Percentiles rank a stretch among this genome's conserved stretches.
phyloP scores from a whole-genome alignment of 148 eudicot species.

The Fallopia convolvulus region DNA sequence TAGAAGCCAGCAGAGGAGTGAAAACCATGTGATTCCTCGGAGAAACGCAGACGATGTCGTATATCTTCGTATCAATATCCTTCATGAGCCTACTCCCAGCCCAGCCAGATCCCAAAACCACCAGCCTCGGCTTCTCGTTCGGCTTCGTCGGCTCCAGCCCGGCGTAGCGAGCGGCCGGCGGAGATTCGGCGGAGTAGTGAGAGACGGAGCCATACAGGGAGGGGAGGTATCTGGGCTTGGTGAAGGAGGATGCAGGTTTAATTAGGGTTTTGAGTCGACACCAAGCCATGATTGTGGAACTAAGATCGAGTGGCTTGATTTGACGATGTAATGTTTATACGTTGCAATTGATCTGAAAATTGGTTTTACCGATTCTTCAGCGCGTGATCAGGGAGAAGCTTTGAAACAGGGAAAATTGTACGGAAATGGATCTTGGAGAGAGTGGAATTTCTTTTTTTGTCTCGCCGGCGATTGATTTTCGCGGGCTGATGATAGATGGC shows the following conservation, averaged over 20 bases:
- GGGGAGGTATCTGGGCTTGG: constrained; percentile 17
- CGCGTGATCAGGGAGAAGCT: neutral
- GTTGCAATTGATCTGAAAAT: neutral
- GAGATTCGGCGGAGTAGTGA: constrained; percentile 2
- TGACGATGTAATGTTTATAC: neutral
- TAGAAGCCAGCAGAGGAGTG: constrained; percentile 84
- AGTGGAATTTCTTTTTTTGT: neutral
- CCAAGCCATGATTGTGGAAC: neutral
- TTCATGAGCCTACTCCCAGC: constrained; percentile 90
- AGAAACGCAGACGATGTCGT: constrained; percentile 82
- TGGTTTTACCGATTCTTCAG: neutral
- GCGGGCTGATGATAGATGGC: neutral
- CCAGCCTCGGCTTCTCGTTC: constrained; percentile 83
- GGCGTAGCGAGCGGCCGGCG: constrained; percentile 14
- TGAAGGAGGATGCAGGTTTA: constrained; percentile 12
- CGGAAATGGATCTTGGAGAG: neutral
- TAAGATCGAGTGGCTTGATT: neutral
- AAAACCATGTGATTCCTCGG: constrained; percentile 98
- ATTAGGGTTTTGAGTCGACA: constrained; percentile 13
- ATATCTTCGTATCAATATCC: constrained; percentile 58
- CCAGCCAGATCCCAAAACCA: constrained; percentile 91
- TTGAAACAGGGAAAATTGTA: neutral
- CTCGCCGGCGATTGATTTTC: neutral
- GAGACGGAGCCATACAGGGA: constrained; percentile 20
- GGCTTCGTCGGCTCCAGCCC: constrained; percentile 65